A percentile compares a stretch with the other conserved stretches of the same genome.
Conservation (phyloP, 164 flowering plant species). For the Stephania japonica region DNA sequence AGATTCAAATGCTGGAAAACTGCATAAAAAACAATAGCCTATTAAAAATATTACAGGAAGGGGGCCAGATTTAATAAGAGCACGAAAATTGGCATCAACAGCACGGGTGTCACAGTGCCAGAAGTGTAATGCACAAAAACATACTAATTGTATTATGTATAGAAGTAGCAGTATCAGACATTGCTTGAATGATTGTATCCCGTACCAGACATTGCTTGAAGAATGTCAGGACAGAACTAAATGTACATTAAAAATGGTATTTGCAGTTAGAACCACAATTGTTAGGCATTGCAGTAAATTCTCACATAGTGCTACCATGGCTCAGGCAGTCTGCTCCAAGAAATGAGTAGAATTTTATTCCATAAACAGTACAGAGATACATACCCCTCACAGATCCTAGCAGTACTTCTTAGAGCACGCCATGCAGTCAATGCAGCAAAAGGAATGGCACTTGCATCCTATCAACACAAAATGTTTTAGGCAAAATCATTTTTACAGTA, state of each 20-base stretch:
- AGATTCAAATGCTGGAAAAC: too few relatives aligned
- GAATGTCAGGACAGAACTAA: too few relatives aligned
- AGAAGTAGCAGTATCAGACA: too few relatives aligned
- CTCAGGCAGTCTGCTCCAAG: not conserved
- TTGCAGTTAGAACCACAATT: not conserved
- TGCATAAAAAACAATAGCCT: too few relatives aligned
- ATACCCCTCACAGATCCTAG: slow-evolving; percentile 78
- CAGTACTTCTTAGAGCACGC: slow-evolving; percentile 89
- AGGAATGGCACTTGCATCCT: slow-evolving; percentile 98
- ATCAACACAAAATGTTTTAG: slow-evolving; percentile 12
- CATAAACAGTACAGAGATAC: slow-evolving; percentile 15
- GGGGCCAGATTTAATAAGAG: too few relatives aligned
- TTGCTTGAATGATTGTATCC: too few relatives aligned
- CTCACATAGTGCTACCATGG: not conserved
- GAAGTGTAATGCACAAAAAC: not conserved
- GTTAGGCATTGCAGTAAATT: not conserved
- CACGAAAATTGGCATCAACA: too few relatives aligned
- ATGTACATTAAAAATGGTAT: not conserved
- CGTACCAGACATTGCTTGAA: too few relatives aligned
- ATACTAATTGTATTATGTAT: too few relatives aligned
- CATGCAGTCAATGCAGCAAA: slow-evolving; percentile 99
- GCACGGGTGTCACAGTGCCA: not conserved
- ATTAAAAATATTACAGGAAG: too few relatives aligned
- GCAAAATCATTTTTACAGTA: not conserved
- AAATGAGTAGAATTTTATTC: not conserved